Evolutionary conservation across 1,284 basidiomycete species (phyloP), one percentile per base, ranked within the genome.

Genomic region (Papiliotrema nemorosa): DNA sequence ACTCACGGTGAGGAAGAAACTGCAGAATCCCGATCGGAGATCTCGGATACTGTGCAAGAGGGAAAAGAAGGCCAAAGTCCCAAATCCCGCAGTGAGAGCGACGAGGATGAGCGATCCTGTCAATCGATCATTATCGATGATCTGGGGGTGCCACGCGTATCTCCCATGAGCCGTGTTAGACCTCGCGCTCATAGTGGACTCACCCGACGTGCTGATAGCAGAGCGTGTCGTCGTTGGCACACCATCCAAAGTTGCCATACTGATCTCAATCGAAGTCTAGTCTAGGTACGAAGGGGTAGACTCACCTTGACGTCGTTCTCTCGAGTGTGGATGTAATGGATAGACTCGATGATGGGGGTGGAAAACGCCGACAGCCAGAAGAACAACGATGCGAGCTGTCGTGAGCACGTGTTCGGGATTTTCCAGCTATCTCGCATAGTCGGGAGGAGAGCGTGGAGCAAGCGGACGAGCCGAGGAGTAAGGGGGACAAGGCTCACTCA

Each of bases 341-440:
- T 58, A 16, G 40, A 27, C 43, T 66, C 65, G 57, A 64, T 63
- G 53, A 52, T 66, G 1, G 67, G 67, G 9, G 56, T 56, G 0
- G 63, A 65, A 51, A 71, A 66, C 3, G 63, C 60, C 3, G 60
- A 54, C 22, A 69, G 54, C 67, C 67, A 71, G 55, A 64, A 66
- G 57, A 68, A 63, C 37, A 71, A 55, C n/a, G 66, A 59, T 5
- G 59, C 65, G 29, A 58, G 49, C 65, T 25, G 26, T 18, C 14
- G 26, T 16, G 13, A 7, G n/a, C 21, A 20, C 3, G 20, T 21
- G 24, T 20, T 42, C 44, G 27, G 26, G 5, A 3, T n/a, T 12
- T 16, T 16, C n/a, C 34, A 31, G 7, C 7, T 14, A 7, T 31
- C 29, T 31, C 7, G n/a, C n/a, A n/a, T n/a, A n/a, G n/a, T n/a